A percentile compares a stretch with the other conserved stretches of the same genome.
phyloP scores from a whole-genome alignment of 2,329 filamentous ascomycete genomes.

The Claviceps arundinis region DNA sequence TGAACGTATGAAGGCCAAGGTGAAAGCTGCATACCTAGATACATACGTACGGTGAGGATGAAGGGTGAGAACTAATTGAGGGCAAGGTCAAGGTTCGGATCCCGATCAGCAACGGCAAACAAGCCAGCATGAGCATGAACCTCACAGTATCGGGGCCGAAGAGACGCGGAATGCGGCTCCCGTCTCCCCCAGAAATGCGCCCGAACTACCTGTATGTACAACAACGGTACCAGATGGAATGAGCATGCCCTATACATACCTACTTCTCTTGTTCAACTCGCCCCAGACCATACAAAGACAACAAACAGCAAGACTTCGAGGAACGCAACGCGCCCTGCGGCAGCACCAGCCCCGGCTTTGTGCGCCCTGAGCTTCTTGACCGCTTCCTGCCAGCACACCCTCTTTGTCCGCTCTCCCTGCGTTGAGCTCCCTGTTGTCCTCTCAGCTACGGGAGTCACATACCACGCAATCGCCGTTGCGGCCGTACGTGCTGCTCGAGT shows the following conservation, averaged over 20 bases:
- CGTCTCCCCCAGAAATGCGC: background rate
- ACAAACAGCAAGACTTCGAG: background rate
- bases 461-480: no score
- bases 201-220: background rate
- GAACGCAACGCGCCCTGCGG: background rate
- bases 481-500: background rate
- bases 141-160: background rate
- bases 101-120: no score
- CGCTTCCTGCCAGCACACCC: conserved; percentile 3
- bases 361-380: background rate
- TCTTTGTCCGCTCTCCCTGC: background rate
- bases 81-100: no score
- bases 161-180: background rate
- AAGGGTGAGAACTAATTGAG: no score
- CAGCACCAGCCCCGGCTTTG: background rate
- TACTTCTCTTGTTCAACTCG: background rate
- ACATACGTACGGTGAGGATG: no score
- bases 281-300: background rate
- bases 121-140: background rate
- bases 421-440: no score
- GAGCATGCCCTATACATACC: background rate
- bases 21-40: no score
- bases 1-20: background rate
- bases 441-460: no score
- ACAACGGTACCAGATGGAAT: background rate